Evolutionary conservation across 1,284 basidiomycete genomes (phyloP).

Genomic region (Melanopsichium pennsylvanicum): DNA sequence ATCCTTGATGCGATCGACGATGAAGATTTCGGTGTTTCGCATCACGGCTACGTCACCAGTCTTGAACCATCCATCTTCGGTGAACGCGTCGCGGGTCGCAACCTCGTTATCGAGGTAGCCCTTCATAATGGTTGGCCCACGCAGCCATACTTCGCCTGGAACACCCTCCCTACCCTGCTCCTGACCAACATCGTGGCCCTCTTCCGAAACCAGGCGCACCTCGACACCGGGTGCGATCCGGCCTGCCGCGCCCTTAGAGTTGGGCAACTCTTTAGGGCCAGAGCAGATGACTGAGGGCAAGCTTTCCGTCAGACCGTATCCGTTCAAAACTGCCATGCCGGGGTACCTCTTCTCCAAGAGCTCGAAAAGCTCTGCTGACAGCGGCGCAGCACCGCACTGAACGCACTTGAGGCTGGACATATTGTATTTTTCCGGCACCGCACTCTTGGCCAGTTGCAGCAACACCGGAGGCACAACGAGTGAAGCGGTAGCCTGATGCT

Average conservation of each 20-base stretch:
- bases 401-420: constrained; percentile 73
- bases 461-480: constrained; percentile 86
- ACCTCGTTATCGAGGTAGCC: constrained; percentile 51
- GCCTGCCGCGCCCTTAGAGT: constrained; percentile 69
- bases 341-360: constrained; percentile 71
- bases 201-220: constrained; percentile 75
- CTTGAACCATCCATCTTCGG: constrained; percentile 51
- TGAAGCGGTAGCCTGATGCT: constrained; percentile 73
- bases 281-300: constrained; percentile 70
- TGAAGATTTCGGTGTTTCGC: constrained; percentile 52
- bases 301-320: constrained; percentile 83
- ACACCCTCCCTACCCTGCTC: constrained; percentile 69
- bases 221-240: constrained; percentile 80
- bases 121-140: constrained; percentile 46
- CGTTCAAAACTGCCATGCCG: constrained; percentile 63
- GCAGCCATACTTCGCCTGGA: constrained; percentile 49
- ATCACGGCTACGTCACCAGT: constrained; percentile 56
- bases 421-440: constrained; percentile 77
- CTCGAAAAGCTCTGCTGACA: constrained; percentile 74
- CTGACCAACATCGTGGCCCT: constrained; percentile 65
- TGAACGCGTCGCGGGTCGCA: constrained; percentile 40
- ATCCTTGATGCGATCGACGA: constrained; percentile 57
- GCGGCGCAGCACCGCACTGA: constrained; percentile 82
- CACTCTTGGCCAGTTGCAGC: constrained; percentile 77
- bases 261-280: constrained; percentile 36